Evolutionary conservation across 2,329 filamentous ascomycete genomes (phyloP).

Genomic region (Elsinoe arachidis): DNA sequence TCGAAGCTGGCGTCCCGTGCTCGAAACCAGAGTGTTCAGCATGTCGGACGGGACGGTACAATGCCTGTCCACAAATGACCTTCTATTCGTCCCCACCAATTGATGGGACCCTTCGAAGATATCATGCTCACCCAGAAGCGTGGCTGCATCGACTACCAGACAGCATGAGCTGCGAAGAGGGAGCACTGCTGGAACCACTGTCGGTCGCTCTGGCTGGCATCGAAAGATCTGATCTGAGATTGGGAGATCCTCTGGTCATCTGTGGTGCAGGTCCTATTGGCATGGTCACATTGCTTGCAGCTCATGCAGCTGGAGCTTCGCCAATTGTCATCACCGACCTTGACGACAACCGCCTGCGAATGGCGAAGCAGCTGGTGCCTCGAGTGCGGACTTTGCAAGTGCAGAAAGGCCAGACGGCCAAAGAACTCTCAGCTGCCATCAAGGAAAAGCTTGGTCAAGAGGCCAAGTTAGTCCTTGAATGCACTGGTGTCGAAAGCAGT

Average conservation of each 20-base stretch:
- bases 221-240: constrained; percentile 26
- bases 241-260: constrained; percentile 38
- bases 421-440: constrained; percentile 23
- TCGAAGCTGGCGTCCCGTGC: constrained; percentile 60
- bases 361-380: constrained; percentile 58
- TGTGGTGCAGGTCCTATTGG: constrained; percentile 59
- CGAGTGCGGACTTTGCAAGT: constrained; percentile 23
- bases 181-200: constrained; percentile 41
- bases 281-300: constrained; percentile 50
- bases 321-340: constrained; percentile 83
- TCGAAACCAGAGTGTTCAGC: constrained; percentile 43
- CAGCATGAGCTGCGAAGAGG: constrained; percentile 34
- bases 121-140: constrained; percentile 71
- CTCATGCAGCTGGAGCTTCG: constrained; percentile 57
- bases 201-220: constrained; percentile 41
- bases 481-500: constrained; percentile 29
- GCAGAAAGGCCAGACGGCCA: constrained; percentile 16
- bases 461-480: constrained; percentile 25
- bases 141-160: constrained; percentile 61
- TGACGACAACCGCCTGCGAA: constrained; percentile 65
- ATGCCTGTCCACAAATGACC: constrained; percentile 75
- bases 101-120: constrained; percentile 78
- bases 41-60: constrained; percentile 77
- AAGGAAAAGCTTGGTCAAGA: constrained; percentile 20
- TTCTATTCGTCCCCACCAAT: constrained; percentile 87